These are phyloP conservation scores for Neurospora tetraspora DNA, from an alignment of 495 filamentous ascomycete genomes.

Conservation along the genomic window DNA sequence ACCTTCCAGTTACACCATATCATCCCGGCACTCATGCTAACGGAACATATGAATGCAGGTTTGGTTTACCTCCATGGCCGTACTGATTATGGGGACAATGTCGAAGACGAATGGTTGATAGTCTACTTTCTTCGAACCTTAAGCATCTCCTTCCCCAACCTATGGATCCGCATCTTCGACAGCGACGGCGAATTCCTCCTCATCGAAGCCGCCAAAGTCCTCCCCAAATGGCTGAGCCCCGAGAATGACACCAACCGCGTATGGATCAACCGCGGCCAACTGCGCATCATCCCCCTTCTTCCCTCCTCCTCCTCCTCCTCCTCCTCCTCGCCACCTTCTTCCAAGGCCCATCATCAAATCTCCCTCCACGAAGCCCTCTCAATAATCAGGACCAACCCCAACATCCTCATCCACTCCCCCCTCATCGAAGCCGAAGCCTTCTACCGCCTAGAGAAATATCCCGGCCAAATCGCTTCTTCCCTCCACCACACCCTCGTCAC, in stretches of 20 bases:
- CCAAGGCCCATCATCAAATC: slow-evolving; percentile 30
- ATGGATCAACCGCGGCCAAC: slow-evolving; percentile 66
- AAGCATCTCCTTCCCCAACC: slow-evolving; percentile 56
- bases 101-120: slow-evolving; percentile 96
- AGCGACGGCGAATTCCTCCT: slow-evolving; percentile 92
- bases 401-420: slow-evolving; percentile 50
- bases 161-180: slow-evolving; percentile 79
- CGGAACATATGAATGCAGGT: slow-evolving; percentile 13
- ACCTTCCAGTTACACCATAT: not conserved
- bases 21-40: not conserved
- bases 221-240: slow-evolving; percentile 87
- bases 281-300: slow-evolving; percentile 58
- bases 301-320: slow-evolving; percentile 1
- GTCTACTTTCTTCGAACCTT: slow-evolving; percentile 80
- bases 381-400: slow-evolving; percentile 43
- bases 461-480: slow-evolving; percentile 55
- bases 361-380: slow-evolving; percentile 49
- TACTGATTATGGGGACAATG: slow-evolving; percentile 82
- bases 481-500: slow-evolving; percentile 61
- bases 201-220: slow-evolving; percentile 80
- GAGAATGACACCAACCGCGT: slow-evolving; percentile 80
- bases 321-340: slow-evolving; percentile 7
- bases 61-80: slow-evolving; percentile 51
- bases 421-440: slow-evolving; percentile 83
- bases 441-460: slow-evolving; percentile 75